Evolutionary conservation across 23 red algal species (phyloP).

Genomic region (Gracilariopsis chorda): DNA sequence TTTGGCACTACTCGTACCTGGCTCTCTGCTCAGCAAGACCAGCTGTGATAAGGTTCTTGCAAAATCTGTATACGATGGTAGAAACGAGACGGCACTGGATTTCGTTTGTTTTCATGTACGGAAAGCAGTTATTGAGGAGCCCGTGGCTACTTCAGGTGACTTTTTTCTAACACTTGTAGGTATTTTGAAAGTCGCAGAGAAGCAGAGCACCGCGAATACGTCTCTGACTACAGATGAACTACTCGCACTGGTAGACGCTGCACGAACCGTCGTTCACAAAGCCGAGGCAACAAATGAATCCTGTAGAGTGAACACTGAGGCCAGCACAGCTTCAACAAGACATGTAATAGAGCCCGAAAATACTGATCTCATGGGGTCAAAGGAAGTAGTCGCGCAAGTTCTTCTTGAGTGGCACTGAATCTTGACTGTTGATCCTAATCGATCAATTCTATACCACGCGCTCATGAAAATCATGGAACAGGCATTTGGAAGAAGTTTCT

Average conservation of each 20-base stretch:
- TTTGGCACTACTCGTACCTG: constrained; percentile 35
- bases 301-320: too few species aligned
- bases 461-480: too few species aligned
- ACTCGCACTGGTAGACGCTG: constrained; percentile 11
- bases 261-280: constrained; percentile 10
- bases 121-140: constrained; percentile 51
- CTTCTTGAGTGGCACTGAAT: constrained; percentile 50
- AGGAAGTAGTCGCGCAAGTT: constrained; percentile 2
- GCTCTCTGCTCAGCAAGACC: constrained; percentile 30
- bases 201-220: background rate
- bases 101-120: constrained; percentile 63
- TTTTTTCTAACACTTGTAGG: constrained; percentile 42
- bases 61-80: constrained; percentile 56
- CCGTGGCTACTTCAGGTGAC: constrained; percentile 48
- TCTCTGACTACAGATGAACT: constrained; percentile 28
- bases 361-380: background rate
- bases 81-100: constrained; percentile 49
- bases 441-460: too few species aligned
- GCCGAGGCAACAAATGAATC: background rate
- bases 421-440: background rate
- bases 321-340: too few species aligned
- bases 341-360: background rate
- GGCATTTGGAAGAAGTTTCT: too few species aligned
- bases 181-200: constrained; percentile 32
- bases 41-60: constrained; percentile 64